phyloP scores from a whole-genome alignment of 352 stramenopile genomes.

The Phytophthora tentaculata region DNA sequence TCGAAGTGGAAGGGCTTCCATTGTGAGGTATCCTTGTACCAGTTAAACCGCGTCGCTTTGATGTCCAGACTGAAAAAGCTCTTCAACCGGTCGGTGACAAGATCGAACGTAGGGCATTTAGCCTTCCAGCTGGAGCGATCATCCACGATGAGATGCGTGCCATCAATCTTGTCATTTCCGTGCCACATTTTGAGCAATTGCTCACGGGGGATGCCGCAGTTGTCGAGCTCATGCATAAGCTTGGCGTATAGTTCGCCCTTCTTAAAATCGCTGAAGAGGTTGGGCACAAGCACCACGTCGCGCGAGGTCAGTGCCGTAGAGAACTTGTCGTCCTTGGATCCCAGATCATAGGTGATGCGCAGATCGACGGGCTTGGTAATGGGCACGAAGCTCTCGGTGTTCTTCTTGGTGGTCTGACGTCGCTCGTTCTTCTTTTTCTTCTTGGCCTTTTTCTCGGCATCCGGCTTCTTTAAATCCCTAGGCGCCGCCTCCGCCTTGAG shows the following conservation, averaged over 20 bases:
- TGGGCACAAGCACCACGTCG: slow-evolving; percentile 72
- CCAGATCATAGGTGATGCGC: slow-evolving; percentile 74
- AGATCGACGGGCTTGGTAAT: slow-evolving; percentile 75
- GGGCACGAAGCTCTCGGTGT: slow-evolving; percentile 80
- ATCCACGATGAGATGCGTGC: slow-evolving; percentile 93
- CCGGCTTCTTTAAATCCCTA: slow-evolving; percentile 28
- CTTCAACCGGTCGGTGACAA: slow-evolving; percentile 82
- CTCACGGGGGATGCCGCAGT: slow-evolving; percentile 69
- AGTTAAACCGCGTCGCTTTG: slow-evolving; percentile 96
- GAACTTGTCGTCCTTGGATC: slow-evolving; percentile 58
- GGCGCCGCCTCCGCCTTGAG: slow-evolving; percentile 19
- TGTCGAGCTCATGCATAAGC: slow-evolving; percentile 68
- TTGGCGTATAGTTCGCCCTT: slow-evolving; percentile 75
- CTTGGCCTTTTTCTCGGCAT: slow-evolving; percentile 40
- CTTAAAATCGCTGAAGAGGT: slow-evolving; percentile 80
- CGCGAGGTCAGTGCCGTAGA: slow-evolving; percentile 64
- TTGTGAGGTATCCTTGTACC: slow-evolving; percentile 93
- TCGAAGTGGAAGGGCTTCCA: slow-evolving; percentile 96
- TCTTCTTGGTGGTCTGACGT: slow-evolving; percentile 62
- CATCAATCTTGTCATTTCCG: slow-evolving; percentile 91
- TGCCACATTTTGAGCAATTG: slow-evolving; percentile 85
- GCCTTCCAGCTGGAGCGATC: slow-evolving; percentile 85
- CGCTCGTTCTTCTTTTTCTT: slow-evolving; percentile 49
- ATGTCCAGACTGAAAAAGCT: slow-evolving; percentile 90
- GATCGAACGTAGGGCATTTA: slow-evolving; percentile 80